Conservation (phyloP, 2,329 filamentous ascomycete species). For the Tolypocladium inflatum region DNA sequence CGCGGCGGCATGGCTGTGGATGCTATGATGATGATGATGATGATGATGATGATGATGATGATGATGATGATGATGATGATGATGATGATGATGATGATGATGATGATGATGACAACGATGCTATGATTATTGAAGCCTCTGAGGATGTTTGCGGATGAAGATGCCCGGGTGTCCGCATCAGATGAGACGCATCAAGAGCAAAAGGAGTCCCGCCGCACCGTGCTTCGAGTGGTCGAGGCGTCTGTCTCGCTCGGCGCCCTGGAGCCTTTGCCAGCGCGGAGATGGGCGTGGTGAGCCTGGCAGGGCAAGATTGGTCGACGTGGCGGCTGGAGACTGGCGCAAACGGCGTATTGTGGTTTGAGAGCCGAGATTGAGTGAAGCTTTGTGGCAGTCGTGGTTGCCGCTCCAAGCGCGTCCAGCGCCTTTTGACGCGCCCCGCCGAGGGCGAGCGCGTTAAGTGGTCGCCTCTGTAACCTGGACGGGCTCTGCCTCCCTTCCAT, state of each 20-base stretch:
- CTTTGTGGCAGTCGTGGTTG: neutral
- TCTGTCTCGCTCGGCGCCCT: neutral
- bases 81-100: too few relatives aligned
- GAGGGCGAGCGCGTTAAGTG: neutral
- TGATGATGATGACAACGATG: neutral
- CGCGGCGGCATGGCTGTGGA: conserved; percentile 39
- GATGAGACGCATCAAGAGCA: neutral
- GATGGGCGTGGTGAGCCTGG: neutral
- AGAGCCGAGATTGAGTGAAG: neutral
- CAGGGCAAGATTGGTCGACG: neutral
- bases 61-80: too few relatives aligned
- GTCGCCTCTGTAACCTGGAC: neutral
- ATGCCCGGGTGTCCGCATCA: neutral
- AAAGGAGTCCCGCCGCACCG: neutral
- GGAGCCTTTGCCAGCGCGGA: neutral
- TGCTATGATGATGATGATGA: neutral
- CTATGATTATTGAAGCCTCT: conserved; percentile 4
- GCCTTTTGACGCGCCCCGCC: neutral
- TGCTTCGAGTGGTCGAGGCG: neutral
- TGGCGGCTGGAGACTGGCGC: neutral
- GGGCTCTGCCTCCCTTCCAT: neutral
- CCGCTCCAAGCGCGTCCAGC: neutral
- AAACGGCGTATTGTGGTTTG: neutral
- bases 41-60: too few relatives aligned
- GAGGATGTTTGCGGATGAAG: neutral